Evolutionary conservation across 2,329 filamentous ascomycete species (phyloP), one percentile per base, ranked within the genome.

Genomic region (Colletotrichum sp.): DNA sequence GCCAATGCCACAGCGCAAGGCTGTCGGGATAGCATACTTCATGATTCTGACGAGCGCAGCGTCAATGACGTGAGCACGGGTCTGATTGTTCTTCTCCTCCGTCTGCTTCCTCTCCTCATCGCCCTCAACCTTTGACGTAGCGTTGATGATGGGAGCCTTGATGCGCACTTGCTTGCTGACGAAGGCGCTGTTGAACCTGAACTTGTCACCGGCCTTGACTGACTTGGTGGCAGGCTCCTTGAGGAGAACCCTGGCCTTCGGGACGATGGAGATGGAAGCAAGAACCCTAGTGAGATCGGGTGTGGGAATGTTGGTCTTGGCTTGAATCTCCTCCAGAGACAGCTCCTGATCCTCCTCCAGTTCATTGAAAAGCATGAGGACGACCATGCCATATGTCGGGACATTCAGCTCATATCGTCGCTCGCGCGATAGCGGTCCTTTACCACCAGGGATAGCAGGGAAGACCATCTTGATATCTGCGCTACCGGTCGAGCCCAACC

Each of bases 381-480:
- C 93, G 24, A 98, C 87, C 95, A 99, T 98, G 80, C 93, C 95
- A 83, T 97, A 97, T 0, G 97, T 99, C 2, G 96, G 94, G 24
- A 98, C 96, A 77, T 96, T 98, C 71, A 99, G 88, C 80, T 99
- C 97, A 82, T 99, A 96, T 44, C 94, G 93, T 39, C 94, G 90
- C 78, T 94, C 93, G 73, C 90, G 92, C 73, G 90, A 89, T 26
- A 93, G 83, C 0, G 87, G 84, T 0, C 90, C 88, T 4, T 93
- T 91, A 80, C 96, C 96, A 39, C 94, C 94, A 52, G 92, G 90
- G 2, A 95, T 88, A 81, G 92, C 90, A 39, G 94, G 93, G 85
- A 99, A 93, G 52, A 92, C 88, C 95, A 97, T 74, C 94, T 63
- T 93, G 79, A 99, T 90, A 82, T 99, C 97, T 3, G 96, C 96